A percentile compares a stretch with the other conserved stretches of the same genome.
Conservation (phyloP, 139 green algal genomes). For the Zygnema cylindricum region DNA sequence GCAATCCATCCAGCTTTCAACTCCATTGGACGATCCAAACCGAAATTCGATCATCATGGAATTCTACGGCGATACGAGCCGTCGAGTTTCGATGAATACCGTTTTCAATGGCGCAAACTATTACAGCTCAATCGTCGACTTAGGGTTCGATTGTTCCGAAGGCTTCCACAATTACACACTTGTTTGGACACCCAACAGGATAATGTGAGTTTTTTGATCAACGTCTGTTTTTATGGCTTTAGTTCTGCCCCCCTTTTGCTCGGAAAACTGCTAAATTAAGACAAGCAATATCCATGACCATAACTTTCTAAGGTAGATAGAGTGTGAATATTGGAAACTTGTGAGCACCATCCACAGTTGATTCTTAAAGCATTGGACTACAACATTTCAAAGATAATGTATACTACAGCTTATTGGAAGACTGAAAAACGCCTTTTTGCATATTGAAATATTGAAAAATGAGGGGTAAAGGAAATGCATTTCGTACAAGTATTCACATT, state of each 20-base stretch:
- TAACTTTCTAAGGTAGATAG: too few relatives aligned
- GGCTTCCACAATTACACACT: not conserved
- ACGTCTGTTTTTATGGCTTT: not conserved
- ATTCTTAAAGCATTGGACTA: not conserved
- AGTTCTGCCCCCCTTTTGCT: too few relatives aligned
- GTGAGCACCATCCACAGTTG: not conserved
- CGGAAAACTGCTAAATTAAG: not conserved
- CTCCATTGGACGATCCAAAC: not conserved
- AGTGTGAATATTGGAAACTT: not conserved
- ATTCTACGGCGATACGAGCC: not conserved
- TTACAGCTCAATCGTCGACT: not conserved
- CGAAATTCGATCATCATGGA: not conserved
- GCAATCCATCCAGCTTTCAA: not conserved
- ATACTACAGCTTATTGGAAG: not conserved
- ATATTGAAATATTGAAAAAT: not conserved
- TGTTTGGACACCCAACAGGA: not conserved
- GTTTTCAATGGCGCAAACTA: not conserved
- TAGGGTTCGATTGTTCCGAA: not conserved
- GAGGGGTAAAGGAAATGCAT: not conserved
- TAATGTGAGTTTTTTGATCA: not conserved
- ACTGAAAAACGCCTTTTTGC: too few relatives aligned
- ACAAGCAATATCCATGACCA: not conserved
- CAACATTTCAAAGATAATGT: not conserved
- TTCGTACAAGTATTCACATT: not conserved
- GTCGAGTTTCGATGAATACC: not conserved